Evolutionary conservation across 805 yeast genomes (phyloP), one percentile per base, ranked within the genome.

Genomic region (Hagleromyces aurorensis): DNA sequence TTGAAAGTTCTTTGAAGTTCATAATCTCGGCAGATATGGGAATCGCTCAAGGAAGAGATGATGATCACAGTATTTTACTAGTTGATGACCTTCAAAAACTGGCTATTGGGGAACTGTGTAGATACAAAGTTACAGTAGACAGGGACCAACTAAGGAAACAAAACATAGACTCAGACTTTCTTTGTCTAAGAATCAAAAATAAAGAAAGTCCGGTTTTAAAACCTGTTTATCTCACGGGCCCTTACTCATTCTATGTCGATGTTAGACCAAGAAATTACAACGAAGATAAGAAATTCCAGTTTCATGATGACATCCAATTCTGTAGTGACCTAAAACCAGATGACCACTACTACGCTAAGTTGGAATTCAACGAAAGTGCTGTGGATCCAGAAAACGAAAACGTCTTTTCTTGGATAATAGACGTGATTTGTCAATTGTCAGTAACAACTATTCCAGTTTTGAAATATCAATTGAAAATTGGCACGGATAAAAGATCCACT

Each of bases 151-250:
- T 52, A 6, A 31, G 28, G 16, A n/a, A 21, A 6, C 24, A 16
- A 10, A 40, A 34, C 10, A 19, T 37, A 17, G 23, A 25, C 10
- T 16, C 29, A 6, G 27, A 33, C 1, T 38, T 44, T 18, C 27
- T 50, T 16, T 41, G 37, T 62, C 55, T 78, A 11, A 69, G 72
- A 31, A 70, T 87, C 21, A 74, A 72, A 46, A 87, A 87, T 55
- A 62, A 59, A 3, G 96, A 86, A 52, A 70, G 73, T 40, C 59
- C 82, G 3, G 68, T 91, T 1, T 52, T 84, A 41, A 58, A 94
- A 16, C 93, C 96, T 0, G 81, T 94, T 1, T 84, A 78, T 45
- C 56, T 91, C 24, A 78, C 87, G 1, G 98, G 97, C 0, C 98
- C 98, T 0, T 89, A 75, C 50, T 65, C 83, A 2, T 57, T 91